Conservation (phyloP, 768 basidiomycete genomes). For the Pleurotus tuoliensis region DNA sequence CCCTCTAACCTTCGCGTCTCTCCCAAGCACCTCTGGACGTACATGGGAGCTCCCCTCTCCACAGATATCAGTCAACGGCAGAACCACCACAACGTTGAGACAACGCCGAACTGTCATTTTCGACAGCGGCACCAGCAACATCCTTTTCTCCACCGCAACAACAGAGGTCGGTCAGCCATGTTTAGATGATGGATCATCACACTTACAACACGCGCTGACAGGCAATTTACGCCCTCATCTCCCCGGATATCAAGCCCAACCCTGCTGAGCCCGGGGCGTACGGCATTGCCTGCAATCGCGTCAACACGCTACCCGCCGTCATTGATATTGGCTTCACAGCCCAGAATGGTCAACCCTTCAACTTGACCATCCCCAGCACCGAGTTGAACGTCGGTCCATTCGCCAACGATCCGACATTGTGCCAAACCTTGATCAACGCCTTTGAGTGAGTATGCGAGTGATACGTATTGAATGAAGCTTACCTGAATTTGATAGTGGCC, state of each 20-base stretch:
- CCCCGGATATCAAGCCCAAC: conserved; percentile 51
- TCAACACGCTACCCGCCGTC: conserved; percentile 42
- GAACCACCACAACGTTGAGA: conserved; percentile 39
- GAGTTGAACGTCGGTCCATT: conserved; percentile 59
- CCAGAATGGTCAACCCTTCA: conserved; percentile 43
- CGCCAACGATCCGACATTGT: conserved; percentile 40
- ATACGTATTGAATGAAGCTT: not conserved
- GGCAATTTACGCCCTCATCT: conserved; percentile 57
- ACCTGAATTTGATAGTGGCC: conserved; percentile 17
- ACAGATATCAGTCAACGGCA: conserved; percentile 47
- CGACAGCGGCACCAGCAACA: conserved; percentile 55
- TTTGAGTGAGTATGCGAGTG: conserved; percentile 26
- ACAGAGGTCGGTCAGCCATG: conserved; percentile 32
- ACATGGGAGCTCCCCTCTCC: conserved; percentile 46
- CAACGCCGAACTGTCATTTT: conserved; percentile 44
- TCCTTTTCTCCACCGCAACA: conserved; percentile 45
- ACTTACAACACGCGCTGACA: conserved; percentile 17
- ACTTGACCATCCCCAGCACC: conserved; percentile 52
- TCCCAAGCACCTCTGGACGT: conserved; percentile 29
- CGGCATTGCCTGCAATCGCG: conserved; percentile 47
- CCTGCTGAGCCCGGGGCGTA: conserved; percentile 49
- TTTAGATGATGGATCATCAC: not conserved
- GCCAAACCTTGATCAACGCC: conserved; percentile 60
- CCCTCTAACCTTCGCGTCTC: conserved; percentile 37
- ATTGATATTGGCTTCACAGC: conserved; percentile 55